Base-by-base conservation (phyloP, 2,329 filamentous ascomycete species). In the Arthrobotrys iridis region DNA sequence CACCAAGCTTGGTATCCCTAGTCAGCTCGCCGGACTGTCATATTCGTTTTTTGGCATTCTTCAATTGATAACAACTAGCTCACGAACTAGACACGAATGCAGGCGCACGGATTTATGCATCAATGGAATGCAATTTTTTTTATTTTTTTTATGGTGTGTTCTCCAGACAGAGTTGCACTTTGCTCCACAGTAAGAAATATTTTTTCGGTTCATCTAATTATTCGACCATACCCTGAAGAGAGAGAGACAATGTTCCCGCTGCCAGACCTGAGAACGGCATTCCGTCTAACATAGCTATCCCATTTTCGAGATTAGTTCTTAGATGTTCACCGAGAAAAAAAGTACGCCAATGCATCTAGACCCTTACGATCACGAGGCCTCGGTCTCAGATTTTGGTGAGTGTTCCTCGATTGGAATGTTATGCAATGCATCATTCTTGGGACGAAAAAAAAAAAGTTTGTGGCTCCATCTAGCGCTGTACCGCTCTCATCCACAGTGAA, bases 131-230 rank as follows among this genome's bases (percentile, higher is more conserved):
- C n/a, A n/a, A n/a, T n/a, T n/a, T n/a, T n/a, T n/a, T 55, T 7
- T 18, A 55, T 55, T 10, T 55, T 52, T 48, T 28, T 18, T 43
- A 18, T 48, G 52, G 50, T 30, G 30, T 55, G 18, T 37, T 37
- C n/a, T 8, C 28, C 26, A 22, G 28, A 55, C 30, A 28, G 30
- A 55, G 26, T 37, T 55, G 50, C 28, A 37, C 50, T 30, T n/a
- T 55, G 5, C 30, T 55, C 50, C 30, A 37, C 50, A 10, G n/a
- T n/a, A n/a, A 33, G 20, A 46, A 37, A 46, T n/a, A 20, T 41
- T 59, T 63, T 33, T 50, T 43, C 62, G n/a, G 43, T 62, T 70
- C 65, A 46, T 70, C 65, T 46, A 55, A 67, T 43, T 62, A 45
- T 70, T 52, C n/a, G n/a, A n/a, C n/a, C n/a, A 20, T 70, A 52